These are phyloP conservation scores for Cantharellus cinnabarinus DNA, from an alignment of 768 basidiomycete species.

Conservation along the genomic window DNA sequence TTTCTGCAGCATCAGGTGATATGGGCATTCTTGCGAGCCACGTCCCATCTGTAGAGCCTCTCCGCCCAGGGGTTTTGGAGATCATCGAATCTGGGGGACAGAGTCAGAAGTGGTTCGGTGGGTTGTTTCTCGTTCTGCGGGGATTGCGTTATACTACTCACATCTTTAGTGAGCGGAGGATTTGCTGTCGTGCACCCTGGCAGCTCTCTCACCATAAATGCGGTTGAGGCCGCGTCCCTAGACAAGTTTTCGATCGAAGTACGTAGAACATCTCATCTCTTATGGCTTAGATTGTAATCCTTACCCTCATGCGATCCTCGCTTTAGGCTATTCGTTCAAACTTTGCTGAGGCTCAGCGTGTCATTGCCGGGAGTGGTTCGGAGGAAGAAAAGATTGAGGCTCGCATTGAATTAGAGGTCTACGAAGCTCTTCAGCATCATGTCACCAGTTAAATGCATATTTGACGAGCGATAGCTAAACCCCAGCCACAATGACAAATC, in stretches of 20 bases:
- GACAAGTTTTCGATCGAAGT: slow-evolving; percentile 86
- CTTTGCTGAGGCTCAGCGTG: slow-evolving; percentile 72
- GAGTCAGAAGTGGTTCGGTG: slow-evolving; percentile 95
- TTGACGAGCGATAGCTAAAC: too few species aligned
- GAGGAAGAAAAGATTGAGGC: slow-evolving; percentile 91
- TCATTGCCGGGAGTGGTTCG: slow-evolving; percentile 60
- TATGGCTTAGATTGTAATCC: neutral
- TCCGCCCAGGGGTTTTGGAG: slow-evolving; percentile 87
- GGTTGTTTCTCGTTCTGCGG: slow-evolving; percentile 16
- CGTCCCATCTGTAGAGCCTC: slow-evolving; percentile 88
- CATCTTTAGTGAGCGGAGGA: slow-evolving; percentile 66
- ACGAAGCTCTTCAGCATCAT: slow-evolving; percentile 84
- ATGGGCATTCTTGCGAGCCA: slow-evolving; percentile 99
- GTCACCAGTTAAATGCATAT: slow-evolving; percentile 17
- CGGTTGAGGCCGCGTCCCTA: slow-evolving; percentile 84
- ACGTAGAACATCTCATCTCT: slow-evolving; percentile 11
- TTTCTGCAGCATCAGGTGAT: slow-evolving; percentile 84
- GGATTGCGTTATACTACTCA: neutral
- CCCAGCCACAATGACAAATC: too few species aligned
- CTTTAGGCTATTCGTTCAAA: slow-evolving; percentile 71
- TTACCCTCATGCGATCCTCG: neutral
- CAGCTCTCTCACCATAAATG: slow-evolving; percentile 92
- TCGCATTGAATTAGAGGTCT: slow-evolving; percentile 85
- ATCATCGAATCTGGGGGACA: slow-evolving; percentile 62
- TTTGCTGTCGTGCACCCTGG: slow-evolving; percentile 97